These are phyloP conservation scores for Mucor saturninus DNA, from an alignment of 371 early-diverging fungal genomes.

Conservation along the genomic window DNA sequence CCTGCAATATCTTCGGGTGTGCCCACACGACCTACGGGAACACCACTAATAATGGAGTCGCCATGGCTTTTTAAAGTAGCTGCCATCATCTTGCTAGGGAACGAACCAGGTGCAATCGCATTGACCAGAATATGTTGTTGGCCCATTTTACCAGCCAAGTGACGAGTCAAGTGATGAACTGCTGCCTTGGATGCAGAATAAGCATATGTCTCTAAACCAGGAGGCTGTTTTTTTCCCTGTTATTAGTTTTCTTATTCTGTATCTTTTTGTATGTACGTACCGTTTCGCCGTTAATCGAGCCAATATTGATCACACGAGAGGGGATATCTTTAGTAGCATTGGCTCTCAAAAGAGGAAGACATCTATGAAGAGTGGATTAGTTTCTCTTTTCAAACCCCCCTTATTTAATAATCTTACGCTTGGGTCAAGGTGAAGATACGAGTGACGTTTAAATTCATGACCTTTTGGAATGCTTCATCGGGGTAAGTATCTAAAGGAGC, in stretches of 20 bases:
- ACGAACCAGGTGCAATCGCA: constrained; percentile 91
- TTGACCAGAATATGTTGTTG: constrained; percentile 78
- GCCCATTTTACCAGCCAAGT: constrained; percentile 72
- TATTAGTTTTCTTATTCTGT: constrained; percentile 3
- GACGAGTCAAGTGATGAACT: constrained; percentile 75
- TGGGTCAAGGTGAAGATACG: constrained; percentile 84
- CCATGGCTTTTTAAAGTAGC: constrained; percentile 65
- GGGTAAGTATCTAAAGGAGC: constrained; percentile 67
- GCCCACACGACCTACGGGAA: constrained; percentile 84
- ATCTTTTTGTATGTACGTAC: constrained; percentile 24
- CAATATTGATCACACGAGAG: constrained; percentile 72
- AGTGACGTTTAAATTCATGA: constrained; percentile 90
- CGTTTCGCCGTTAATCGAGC: constrained; percentile 73
- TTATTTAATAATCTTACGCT: constrained; percentile 54
- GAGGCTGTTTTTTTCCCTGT: constrained; percentile 33
- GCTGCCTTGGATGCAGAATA: constrained; percentile 84
- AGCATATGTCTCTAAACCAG: constrained; percentile 71
- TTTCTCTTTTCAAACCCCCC: not conserved
- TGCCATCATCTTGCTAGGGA: constrained; percentile 92
- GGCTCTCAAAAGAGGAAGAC: constrained; percentile 77
- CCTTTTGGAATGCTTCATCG: constrained; percentile 74
- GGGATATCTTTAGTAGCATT: constrained; percentile 63
- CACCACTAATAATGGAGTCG: constrained; percentile 57
- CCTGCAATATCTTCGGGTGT: constrained; percentile 89
- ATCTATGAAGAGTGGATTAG: constrained; percentile 27